Percentiles rank a stretch among this genome's conserved stretches.
Evolutionary conservation across 2,329 filamentous ascomycete species (phyloP).

Genomic region (Botrytis squamosa): DNA sequence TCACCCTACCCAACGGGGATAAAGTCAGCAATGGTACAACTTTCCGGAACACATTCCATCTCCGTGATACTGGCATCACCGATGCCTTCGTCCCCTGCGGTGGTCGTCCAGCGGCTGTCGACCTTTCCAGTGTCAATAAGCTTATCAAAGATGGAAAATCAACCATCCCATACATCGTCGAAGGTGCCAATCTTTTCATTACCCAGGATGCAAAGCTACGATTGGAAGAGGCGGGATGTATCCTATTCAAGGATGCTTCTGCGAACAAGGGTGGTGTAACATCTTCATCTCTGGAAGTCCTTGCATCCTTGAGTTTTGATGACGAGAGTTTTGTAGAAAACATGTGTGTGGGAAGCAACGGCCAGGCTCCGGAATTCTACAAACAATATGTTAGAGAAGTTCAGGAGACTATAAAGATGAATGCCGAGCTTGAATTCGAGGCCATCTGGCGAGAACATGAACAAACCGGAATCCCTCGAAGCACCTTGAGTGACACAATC

Average conservation of each 20-base stretch:
- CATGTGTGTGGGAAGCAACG: conserved; percentile 84
- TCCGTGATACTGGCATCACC: conserved; percentile 72
- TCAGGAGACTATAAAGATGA: conserved; percentile 85
- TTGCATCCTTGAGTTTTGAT: conserved; percentile 92
- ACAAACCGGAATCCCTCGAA: conserved; percentile 73
- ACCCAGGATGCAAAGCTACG: conserved; percentile 96
- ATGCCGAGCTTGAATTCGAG: conserved; percentile 92
- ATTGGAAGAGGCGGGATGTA: conserved; percentile 89
- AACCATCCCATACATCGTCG: conserved; percentile 89
- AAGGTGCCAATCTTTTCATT: conserved; percentile 97
- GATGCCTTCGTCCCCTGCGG: conserved; percentile 95
- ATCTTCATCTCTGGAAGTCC: conserved; percentile 91
- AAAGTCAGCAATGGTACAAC: conserved; percentile 84
- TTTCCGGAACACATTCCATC: conserved; percentile 97
- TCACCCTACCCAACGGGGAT: conserved; percentile 86
- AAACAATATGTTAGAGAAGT: conserved; percentile 88
- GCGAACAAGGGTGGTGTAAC: conserved; percentile 99
- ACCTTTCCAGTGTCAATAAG: conserved; percentile 80
- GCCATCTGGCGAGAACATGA: conserved; percentile 96
- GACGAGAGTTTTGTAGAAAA: conserved; percentile 83
- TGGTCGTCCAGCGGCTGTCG: conserved; percentile 93
- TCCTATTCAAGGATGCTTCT: conserved; percentile 96
- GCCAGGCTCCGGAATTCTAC: conserved; percentile 85
- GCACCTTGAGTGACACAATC: conserved; percentile 86
- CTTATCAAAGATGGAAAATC: conserved; percentile 89